Percentiles rank a stretch among this genome's conserved stretches.
Evolutionary conservation across 306 rosid species (phyloP).

Genomic region (Medicago ruthenica): DNA sequence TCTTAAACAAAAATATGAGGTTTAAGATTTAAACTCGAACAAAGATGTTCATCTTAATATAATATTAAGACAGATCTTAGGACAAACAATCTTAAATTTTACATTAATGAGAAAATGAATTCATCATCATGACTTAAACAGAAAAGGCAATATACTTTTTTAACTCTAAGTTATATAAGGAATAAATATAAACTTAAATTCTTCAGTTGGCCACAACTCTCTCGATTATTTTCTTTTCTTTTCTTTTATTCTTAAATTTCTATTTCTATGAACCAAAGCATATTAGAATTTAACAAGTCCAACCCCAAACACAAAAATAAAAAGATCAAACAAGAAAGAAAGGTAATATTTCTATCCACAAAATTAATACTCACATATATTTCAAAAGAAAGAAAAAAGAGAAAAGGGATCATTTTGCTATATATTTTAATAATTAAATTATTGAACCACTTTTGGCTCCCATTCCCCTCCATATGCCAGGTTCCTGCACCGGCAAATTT

Average conservation of each 20-base stretch:
- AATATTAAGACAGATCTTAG: no score
- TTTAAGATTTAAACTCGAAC: no score
- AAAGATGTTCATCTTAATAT: no score
- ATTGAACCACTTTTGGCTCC: slow-evolving; percentile 47
- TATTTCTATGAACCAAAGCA: slow-evolving; percentile 33
- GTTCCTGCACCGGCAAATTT: slow-evolving; percentile 46
- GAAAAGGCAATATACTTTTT: neutral
- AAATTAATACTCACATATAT: slow-evolving; percentile 47
- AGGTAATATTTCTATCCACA: slow-evolving; percentile 59
- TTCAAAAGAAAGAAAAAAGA: neutral
- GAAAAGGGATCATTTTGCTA: slow-evolving; percentile 25
- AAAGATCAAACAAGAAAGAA: slow-evolving; percentile 14
- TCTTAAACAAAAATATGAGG: no score
- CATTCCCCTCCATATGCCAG: slow-evolving; percentile 24
- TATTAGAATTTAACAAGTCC: slow-evolving; percentile 16
- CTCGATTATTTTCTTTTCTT: neutral
- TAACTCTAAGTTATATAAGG: neutral
- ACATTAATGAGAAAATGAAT: neutral
- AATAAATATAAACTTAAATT: slow-evolving; percentile 16
- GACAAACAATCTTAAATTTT: neutral
- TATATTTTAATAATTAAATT: slow-evolving; percentile 27
- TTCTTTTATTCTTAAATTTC: neutral
- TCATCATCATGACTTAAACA: neutral
- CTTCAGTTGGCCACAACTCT: neutral
- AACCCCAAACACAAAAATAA: slow-evolving; percentile 19